Percentiles rank a stretch among this genome's conserved stretches.
These are phyloP conservation scores for Thielaviopsis ethacetica DNA, from an alignment of 2,329 filamentous ascomycete species.

Conservation along the genomic window DNA sequence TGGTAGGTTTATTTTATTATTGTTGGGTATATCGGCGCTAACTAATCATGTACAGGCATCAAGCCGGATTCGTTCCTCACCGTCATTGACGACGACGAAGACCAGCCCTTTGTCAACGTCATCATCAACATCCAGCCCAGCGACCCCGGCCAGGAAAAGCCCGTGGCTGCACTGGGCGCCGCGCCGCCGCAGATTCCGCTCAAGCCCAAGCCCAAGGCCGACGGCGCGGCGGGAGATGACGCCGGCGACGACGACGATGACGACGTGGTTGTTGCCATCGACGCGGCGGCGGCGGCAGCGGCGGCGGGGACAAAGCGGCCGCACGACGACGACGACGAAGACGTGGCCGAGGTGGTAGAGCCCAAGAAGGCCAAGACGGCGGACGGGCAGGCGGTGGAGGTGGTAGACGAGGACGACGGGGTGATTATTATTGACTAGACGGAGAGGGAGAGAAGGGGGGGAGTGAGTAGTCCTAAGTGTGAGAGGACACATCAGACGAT, in stretches of 20 bases:
- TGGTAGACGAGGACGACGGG: slow-evolving; percentile 20
- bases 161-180: not conserved
- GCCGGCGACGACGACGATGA: slow-evolving; percentile 18
- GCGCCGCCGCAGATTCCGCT: slow-evolving; percentile 31
- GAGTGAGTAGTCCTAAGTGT: too few relatives aligned
- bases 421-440: slow-evolving; percentile 32
- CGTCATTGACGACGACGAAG: slow-evolving; percentile 67
- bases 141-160: slow-evolving; percentile 13
- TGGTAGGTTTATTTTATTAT: slow-evolving; percentile 26
- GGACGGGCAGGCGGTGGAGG: slow-evolving; percentile 24
- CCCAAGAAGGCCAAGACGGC: slow-evolving; percentile 33
- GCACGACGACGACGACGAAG: slow-evolving; percentile 25
- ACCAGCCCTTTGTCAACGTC: slow-evolving; percentile 61
- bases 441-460: slow-evolving; percentile 14
- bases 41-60: slow-evolving; percentile 34
- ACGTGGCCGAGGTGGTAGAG: slow-evolving; percentile 15
- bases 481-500: slow-evolving; percentile 20
- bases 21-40: slow-evolving; percentile 11
- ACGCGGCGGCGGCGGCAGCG: not conserved
- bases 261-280: slow-evolving; percentile 20
- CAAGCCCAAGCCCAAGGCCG: slow-evolving; percentile 29
- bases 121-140: slow-evolving; percentile 49
- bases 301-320: slow-evolving; percentile 26
- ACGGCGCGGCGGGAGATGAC: slow-evolving; percentile 22
- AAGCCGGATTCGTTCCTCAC: slow-evolving; percentile 61